Evolutionary conservation across 2,329 filamentous ascomycete genomes (phyloP), one percentile per base, ranked within the genome.

Genomic region (Colletotrichum sansevieriae): DNA sequence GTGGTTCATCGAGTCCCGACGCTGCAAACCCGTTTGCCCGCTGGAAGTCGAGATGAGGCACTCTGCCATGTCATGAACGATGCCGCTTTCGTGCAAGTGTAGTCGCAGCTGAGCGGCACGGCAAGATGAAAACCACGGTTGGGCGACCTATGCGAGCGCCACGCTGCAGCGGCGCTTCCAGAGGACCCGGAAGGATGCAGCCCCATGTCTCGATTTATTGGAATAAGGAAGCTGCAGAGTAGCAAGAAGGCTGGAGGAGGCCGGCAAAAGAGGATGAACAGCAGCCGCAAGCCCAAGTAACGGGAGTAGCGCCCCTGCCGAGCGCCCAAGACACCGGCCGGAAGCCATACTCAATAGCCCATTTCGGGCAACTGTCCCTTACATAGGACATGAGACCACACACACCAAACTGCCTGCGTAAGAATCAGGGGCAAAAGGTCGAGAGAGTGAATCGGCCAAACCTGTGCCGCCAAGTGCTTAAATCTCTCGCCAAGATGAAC

Each of bases 301-400:
- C 52, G 64, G 56, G 51, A 66, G 41, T 39, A 39, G 20, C 60
- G 64, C 57, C 64, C 64, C 49, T 57, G 52, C 37, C 60, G 60
- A 56, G 20, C 29, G 60, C 60, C 37, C 20, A 18, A 41, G 54
- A 41, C 20, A 18, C 52, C 44, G 60, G 43, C 39, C 35, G 43
- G 11, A 41, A 18, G 59, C 51, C 58, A 44, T 33, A 11, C 25
- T 51, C n/a, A 44, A 55, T 15, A 4, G 43, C 59, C 46, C 37
- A 18, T 44, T 58, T 67, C 22, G 52, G 60, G 37, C 39, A 59
- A 25, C 54, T 46, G 9, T 39, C 60, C 52, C 47, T 44, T 44
- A 29, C 33, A 51, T 29, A 35, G 22, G 22, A 2, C 3, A 22
- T 22, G 22, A 22, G 22, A 22, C 22, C 22, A 22, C 18, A 4